Base-by-base conservation (phyloP, 2,329 filamentous ascomycete species). In the Lachnellula subtilissima region DNA sequence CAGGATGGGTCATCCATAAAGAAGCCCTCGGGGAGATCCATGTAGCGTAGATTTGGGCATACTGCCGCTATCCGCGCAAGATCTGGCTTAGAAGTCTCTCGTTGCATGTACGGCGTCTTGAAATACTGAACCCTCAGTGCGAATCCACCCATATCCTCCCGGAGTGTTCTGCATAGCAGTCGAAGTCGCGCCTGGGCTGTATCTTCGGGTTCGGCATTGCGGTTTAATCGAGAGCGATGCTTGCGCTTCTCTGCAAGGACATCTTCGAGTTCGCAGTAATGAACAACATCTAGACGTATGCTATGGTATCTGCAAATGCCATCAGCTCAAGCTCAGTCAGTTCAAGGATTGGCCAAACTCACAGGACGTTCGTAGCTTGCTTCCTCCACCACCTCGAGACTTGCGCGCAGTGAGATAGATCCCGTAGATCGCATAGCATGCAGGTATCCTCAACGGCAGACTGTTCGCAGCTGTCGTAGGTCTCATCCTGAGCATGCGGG, bases 41-140 rank as follows among this genome's bases (percentile, higher is more conserved):
- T 87, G 71, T 94, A 97, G 70, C 84, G 87, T 46, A 97, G 77
- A 67, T 93, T 91, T 32, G 91, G 89, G 45, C 93, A 79, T 23
- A 92, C 88, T 39, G 91, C 90, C 48, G 97, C 87, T 25, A 89
- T 90, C 50, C 91, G 85, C 9, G 93, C 92, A 49, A 97, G 81
- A 61, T 93, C 89, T 53, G 88, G 82, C 70, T 94, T 91, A 70
- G 83, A 88, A 1, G 89, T 89, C 75, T 97, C 69, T 46, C 93
- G 85, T 53, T 93, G 87, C 93, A 97, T 97, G 72, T 96, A 97
- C 6, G 93, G 91, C 57, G 91, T 85, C 76, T 96, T 96, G 67
- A 97, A 78, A 65, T 87, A 91, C 67, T 86, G 76, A 5, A 96
- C 89, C 43, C 84, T 76, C 54, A 81, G 76, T 36, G 87, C 91